These are phyloP conservation scores for Botryotinia convoluta DNA, from an alignment of 2,329 filamentous ascomycete genomes.

Conservation along the genomic window DNA sequence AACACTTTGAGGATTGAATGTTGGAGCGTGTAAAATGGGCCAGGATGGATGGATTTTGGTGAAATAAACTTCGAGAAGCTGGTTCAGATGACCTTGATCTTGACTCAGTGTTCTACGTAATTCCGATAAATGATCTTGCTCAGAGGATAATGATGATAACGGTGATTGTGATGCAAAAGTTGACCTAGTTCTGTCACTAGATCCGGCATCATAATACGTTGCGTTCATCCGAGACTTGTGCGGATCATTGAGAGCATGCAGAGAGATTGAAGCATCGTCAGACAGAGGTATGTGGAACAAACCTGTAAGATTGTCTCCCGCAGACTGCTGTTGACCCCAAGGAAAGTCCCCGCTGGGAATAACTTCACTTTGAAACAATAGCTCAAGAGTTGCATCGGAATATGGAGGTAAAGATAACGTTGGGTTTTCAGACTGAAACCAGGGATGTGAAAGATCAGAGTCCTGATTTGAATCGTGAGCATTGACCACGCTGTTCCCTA, in stretches of 20 bases:
- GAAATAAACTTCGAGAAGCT: slow-evolving; percentile 1
- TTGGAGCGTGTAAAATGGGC: slow-evolving; percentile 13
- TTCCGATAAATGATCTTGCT: background rate
- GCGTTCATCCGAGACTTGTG: background rate
- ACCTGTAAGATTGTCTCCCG: background rate
- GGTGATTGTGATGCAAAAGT: slow-evolving; percentile 7
- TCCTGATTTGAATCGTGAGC: background rate
- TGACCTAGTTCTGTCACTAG: background rate
- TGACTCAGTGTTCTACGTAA: background rate
- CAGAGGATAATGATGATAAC: slow-evolving; percentile 1
- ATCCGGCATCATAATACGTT: background rate
- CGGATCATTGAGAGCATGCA: background rate
- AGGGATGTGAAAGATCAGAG: background rate
- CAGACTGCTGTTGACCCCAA: background rate
- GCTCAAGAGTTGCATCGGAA: background rate
- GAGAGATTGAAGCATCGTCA: background rate
- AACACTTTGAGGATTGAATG: background rate
- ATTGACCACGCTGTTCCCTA: background rate
- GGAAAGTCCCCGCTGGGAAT: background rate
- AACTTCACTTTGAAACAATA: background rate
- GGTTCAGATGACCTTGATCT: background rate
- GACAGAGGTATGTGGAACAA: background rate
- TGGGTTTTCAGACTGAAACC: background rate
- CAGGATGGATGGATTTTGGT: slow-evolving; percentile 7
- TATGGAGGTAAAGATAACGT: background rate